Percentiles rank a stretch among this genome's conserved stretches.
phyloP scores from a whole-genome alignment of 306 rosid species.

The Fragaria ananassa region DNA sequence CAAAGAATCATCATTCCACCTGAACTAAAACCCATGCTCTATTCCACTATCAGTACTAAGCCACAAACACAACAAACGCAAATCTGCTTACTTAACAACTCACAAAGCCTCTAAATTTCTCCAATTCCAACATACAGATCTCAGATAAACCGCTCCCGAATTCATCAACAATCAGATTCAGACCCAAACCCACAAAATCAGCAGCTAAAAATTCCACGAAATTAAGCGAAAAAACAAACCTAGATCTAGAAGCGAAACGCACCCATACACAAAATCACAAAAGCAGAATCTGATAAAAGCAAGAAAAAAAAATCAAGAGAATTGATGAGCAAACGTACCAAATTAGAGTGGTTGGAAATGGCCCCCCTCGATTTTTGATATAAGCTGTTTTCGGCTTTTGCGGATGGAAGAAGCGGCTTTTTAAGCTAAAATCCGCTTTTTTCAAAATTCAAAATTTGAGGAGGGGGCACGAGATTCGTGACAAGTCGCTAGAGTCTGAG shows the following conservation, averaged over 20 bases:
- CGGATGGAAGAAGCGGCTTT: background rate
- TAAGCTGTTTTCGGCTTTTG: background rate
- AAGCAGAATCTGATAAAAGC: background rate
- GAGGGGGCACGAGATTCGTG: background rate
- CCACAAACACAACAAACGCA: background rate
- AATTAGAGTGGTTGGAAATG: background rate
- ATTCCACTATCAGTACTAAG: background rate
- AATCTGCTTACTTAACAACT: background rate
- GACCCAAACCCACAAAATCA: background rate
- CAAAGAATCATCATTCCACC: background rate
- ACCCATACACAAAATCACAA: background rate
- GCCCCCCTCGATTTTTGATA: background rate
- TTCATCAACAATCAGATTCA: background rate
- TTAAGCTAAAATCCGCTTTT: background rate
- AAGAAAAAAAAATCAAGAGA: background rate
- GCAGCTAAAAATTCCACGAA: background rate
- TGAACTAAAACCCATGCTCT: too few relatives aligned
- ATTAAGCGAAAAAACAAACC: background rate
- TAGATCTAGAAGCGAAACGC: background rate
- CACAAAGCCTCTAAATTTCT: background rate
- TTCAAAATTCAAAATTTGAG: conserved; percentile 10
- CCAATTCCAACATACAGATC: background rate
- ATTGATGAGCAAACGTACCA: background rate
- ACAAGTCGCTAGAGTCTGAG: conserved; percentile 14
- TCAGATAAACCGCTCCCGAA: background rate